These are phyloP conservation scores for Stentor roeselii DNA, from an alignment of 73 alveolate genomes.

Conservation along the genomic window DNA sequence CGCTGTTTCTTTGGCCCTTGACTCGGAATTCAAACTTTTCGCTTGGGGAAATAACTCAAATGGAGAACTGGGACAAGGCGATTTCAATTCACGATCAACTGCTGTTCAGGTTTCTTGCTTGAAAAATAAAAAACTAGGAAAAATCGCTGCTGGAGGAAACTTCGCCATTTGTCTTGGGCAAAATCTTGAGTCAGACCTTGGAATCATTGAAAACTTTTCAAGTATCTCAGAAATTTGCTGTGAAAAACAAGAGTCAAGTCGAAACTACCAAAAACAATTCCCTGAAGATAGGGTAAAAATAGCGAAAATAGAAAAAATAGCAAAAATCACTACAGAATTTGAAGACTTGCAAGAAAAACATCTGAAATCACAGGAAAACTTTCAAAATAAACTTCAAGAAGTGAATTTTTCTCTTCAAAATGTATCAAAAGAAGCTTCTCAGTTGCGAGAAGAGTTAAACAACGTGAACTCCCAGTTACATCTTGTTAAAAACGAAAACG, in stretches of 20 bases:
- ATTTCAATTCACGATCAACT: constrained; percentile 14
- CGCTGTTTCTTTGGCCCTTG: constrained; percentile 13
- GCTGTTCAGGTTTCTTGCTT: not conserved
- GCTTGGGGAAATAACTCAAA: constrained; percentile 59
- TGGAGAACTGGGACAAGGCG: constrained; percentile 65
- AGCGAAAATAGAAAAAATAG: no score
- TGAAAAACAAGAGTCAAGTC: not conserved
- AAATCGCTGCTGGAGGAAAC: constrained; percentile 29
- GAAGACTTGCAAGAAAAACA: not conserved
- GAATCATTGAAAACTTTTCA: not conserved
- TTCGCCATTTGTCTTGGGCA: constrained; percentile 35
- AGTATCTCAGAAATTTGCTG: not conserved
- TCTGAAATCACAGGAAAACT: not conserved
- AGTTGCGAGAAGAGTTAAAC: not conserved
- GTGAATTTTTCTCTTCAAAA: not conserved
- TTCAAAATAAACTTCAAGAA: not conserved
- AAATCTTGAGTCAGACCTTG: constrained; percentile 31
- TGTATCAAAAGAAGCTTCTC: not conserved
- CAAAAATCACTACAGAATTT: not conserved
- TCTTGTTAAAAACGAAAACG: not conserved
- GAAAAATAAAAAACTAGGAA: not conserved
- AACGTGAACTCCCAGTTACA: not conserved
- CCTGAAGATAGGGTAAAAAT: not conserved
- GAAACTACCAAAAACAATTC: no score
- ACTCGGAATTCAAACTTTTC: not conserved